A percentile compares a stretch with the other conserved stretches of the same genome.
These are phyloP conservation scores for Trematosphaeria pertusa DNA, from an alignment of 2,329 filamentous ascomycete genomes.

Conservation along the genomic window DNA sequence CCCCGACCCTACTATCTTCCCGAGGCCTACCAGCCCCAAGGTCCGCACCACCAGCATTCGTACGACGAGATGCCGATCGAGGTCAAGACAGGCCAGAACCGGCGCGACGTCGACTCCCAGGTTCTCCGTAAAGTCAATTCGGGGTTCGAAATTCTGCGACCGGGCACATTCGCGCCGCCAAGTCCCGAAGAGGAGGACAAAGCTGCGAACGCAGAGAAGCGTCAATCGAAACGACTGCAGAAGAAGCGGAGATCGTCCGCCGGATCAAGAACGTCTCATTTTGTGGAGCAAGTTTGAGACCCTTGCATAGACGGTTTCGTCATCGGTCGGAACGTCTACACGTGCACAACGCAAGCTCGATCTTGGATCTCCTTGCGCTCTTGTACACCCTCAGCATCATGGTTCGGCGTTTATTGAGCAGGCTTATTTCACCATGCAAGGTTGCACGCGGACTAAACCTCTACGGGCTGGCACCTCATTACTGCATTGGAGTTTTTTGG, in stretches of 20 bases:
- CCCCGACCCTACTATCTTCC: conserved; percentile 40
- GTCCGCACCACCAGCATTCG: conserved; percentile 45
- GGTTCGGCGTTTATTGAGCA: conserved; percentile 20
- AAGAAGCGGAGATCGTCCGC: conserved; percentile 49
- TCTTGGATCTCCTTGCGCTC: conserved; percentile 23
- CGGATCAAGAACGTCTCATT: conserved; percentile 42
- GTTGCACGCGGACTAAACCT: conserved; percentile 13
- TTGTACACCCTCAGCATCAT: conserved; percentile 28
- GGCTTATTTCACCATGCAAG: conserved; percentile 7
- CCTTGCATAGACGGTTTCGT: conserved; percentile 21
- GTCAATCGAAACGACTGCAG: conserved; percentile 50
- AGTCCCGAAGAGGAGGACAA: conserved; percentile 35
- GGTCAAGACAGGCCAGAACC: conserved; percentile 35
- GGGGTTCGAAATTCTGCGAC: conserved; percentile 50
- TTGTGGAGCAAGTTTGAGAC: conserved; percentile 45
- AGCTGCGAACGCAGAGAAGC: conserved; percentile 36
- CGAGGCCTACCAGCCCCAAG: conserved; percentile 45
- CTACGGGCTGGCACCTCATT: conserved; percentile 20
- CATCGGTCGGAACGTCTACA: conserved; percentile 21
- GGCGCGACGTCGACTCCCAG: conserved; percentile 33
- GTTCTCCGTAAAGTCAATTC: conserved; percentile 51
- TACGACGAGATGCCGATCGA: conserved; percentile 43
- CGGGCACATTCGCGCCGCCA: conserved; percentile 47
- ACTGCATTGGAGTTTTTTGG: conserved; percentile 30
- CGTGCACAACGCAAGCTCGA: conserved; percentile 27